Percentiles rank a stretch among this genome's conserved stretches.
phyloP scores from a whole-genome alignment of 2,329 filamentous ascomycete species.

The Seiridium unicorne region DNA sequence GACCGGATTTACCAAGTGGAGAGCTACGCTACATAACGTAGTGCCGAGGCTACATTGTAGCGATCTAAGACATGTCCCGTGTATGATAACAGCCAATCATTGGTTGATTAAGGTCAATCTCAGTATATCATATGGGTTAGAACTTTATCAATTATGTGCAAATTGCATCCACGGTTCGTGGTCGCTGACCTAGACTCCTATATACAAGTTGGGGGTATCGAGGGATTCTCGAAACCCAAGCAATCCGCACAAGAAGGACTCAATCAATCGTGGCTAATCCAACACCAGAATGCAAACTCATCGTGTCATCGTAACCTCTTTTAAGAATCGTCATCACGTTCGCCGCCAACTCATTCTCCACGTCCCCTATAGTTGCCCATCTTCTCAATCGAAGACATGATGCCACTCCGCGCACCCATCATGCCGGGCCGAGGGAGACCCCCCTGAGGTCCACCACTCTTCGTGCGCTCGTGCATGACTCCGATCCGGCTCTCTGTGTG shows the following conservation, averaged over 20 bases:
- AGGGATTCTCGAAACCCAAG: not conserved
- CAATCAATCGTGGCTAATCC: not conserved
- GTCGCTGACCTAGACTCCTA: not conserved
- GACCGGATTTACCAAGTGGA: no score
- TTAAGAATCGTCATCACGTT: not conserved
- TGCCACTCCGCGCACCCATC: conserved; percentile 59
- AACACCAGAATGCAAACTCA: conserved; percentile 7
- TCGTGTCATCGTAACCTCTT: not conserved
- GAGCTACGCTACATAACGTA: no score
- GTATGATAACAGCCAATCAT: not conserved
- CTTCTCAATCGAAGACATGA: conserved; percentile 83
- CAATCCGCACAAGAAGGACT: not conserved
- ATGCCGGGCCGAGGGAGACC: conserved; percentile 50
- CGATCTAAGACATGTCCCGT: not conserved
- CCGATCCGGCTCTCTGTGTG: conserved; percentile 47
- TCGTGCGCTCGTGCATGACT: conserved; percentile 43
- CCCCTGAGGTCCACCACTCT: conserved; percentile 35
- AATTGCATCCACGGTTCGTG: not conserved
- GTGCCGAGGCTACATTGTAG: not conserved
- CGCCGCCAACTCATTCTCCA: conserved; percentile 18
- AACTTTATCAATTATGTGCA: not conserved
- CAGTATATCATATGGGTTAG: not conserved
- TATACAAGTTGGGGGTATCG: not conserved
- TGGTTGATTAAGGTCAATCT: no score
- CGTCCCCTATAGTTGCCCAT: conserved; percentile 68